Base-by-base conservation (phyloP, 164 flowering plant species). In the Liquidambar formosana region DNA sequence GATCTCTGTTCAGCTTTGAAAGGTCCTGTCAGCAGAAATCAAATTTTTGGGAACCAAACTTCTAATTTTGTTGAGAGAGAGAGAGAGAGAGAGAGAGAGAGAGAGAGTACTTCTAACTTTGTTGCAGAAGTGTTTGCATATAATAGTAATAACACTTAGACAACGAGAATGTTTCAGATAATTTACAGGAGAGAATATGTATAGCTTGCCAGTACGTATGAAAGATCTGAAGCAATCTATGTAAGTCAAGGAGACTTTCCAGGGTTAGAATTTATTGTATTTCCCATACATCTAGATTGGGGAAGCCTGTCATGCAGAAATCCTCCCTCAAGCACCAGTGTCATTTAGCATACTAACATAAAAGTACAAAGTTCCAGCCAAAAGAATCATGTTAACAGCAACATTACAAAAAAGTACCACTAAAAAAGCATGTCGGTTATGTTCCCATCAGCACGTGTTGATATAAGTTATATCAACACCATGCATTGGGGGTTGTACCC, bases 1-100 rank as follows among this genome's bases (percentile, higher is more conserved):
- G 71, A 54, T 73, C 75, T 33, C 75, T 61, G 67, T 73, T 73
- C 54, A 73, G 49, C 51, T 73, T 73, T 26, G 75, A 73, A 26
- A 73, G 62, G 47, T 73, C 71, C 75, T 73, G 66, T 23, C 1
- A 26, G 56, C 43, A 22, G 18, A 19, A 61, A 23, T 1, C 22
- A 53, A 1, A 38, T 4, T 5, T 33, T 2, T 12, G n/a, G 26
- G 43, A 27, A 14, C 64, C n/a, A 4, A 3, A 27, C 62, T 21
- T 54, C 26, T 54, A 10, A 54, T 10, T 19, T 54, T 21, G n/a
- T n/a, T n/a, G n/a, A n/a, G n/a, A n/a, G n/a, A n/a, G n/a, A n/a
- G n/a, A n/a, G n/a, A n/a, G n/a, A n/a, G n/a, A n/a, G n/a, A n/a
- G n/a, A n/a, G n/a, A n/a, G n/a, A n/a, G n/a, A n/a, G n/a, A n/a